Evolutionary conservation across 148 eudicot species (phyloP).

Genomic region (Selenicereus undatus): DNA sequence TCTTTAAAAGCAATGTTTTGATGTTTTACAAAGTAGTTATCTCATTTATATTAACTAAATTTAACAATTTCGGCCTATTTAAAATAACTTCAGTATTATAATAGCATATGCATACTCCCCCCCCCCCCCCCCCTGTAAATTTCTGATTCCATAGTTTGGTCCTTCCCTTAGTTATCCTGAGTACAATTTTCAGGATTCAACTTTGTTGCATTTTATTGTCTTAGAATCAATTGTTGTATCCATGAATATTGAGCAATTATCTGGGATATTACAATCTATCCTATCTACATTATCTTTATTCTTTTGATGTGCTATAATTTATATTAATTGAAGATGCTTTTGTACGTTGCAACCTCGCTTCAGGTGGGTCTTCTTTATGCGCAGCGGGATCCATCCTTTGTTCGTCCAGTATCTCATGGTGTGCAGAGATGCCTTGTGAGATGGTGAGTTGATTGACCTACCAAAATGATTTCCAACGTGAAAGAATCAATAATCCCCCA

Average conservation of each 20-base stretch:
- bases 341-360: constrained; percentile 19
- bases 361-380: constrained; percentile 89
- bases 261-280: background rate
- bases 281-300: background rate
- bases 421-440: constrained; percentile 92
- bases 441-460: constrained; percentile 50
- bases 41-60: background rate
- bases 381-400: constrained; percentile 83
- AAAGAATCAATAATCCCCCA: background rate
- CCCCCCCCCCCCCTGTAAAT: too few species aligned
- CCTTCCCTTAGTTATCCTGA: too few species aligned
- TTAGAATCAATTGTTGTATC: background rate
- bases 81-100: background rate
- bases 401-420: constrained; percentile 81
- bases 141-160: too few species aligned
- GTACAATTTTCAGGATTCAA: too few species aligned
- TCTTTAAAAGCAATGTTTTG: background rate
- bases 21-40: too few species aligned
- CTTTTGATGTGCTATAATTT: background rate
- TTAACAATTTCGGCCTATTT: background rate
- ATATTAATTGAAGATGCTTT: background rate
- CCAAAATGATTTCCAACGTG: constrained; percentile 7
- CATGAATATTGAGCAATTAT: background rate
- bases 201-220: background rate
- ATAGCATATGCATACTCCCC: background rate